Base-by-base conservation (phyloP, 371 early-diverging fungal species). In the Syncephalastrum monosporum region DNA sequence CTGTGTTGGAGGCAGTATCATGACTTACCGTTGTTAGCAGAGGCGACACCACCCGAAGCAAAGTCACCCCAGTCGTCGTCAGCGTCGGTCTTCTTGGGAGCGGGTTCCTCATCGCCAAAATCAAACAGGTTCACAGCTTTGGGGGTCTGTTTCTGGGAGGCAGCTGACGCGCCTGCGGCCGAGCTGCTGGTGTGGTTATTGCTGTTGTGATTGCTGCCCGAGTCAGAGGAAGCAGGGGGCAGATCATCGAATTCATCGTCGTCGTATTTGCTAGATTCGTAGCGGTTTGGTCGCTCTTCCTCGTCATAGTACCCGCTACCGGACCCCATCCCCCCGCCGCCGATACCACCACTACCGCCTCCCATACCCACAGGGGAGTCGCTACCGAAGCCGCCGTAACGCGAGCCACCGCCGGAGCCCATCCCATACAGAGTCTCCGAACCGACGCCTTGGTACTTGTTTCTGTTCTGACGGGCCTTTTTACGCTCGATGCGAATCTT, bases 401-500 rank as follows among this genome's bases (percentile, higher is more conserved):
- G 57, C 12, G 60, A 55, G 14, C 63, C 61, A 5, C 59, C 52
- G n/a, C 56, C 64, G 5, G 53, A 53, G n/a, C 82, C 77, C 49
- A 72, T 64, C 5, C 82, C 67, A 21, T 69, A 72, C 45, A 68
- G 53, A 43, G 71, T 62, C n/a, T 83, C 85, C 1, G 85, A 82
- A 12, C 83, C 77, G 12, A 89, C 86, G 27, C 93, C 93, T 4
- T 79, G 84, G 62, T 92, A 97, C 73, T 97, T 97, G 68, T 83
- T 77, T 24, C 90, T 82, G 68, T 93, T 97, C 33, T 81, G 83
- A 64, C 87, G 88, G 14, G 98, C 96, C 64, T 91, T 93, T 59
- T 86, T 85, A 15, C 98, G 85, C 61, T 98, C 98, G 14, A 77
- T 78, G 41, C 84, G 86, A 60, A 97, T 87, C 14, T 71, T 80